Percentiles rank a stretch among this genome's conserved stretches.
Conservation (phyloP, 2,329 filamentous ascomycete species). For the Hymenoscyphus infarciens region DNA sequence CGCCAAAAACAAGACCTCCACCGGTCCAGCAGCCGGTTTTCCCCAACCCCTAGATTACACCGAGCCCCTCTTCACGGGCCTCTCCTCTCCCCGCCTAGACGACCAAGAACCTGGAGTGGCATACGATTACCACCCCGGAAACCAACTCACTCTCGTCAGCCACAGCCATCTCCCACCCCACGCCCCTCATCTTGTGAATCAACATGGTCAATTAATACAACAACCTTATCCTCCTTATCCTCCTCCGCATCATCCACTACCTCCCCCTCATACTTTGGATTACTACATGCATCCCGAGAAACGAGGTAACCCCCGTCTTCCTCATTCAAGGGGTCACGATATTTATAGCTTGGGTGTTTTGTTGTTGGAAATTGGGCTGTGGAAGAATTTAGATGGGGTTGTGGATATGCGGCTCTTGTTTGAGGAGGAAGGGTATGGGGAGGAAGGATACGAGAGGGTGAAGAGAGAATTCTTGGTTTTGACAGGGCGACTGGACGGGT, state of each 20-base stretch:
- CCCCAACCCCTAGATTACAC: constrained; percentile 27
- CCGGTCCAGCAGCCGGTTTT: constrained; percentile 35
- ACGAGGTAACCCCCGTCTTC: constrained; percentile 21
- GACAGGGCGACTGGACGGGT: constrained; percentile 29
- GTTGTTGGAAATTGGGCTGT: constrained; percentile 49
- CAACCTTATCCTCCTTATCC: background rate
- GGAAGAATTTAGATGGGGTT: constrained; percentile 40
- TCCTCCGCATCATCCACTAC: background rate
- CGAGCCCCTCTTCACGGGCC: constrained; percentile 39
- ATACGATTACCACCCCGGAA: constrained; percentile 37
- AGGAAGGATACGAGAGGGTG: constrained; percentile 25
- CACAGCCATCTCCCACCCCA: constrained; percentile 6
- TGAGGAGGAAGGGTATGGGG: constrained; percentile 9
- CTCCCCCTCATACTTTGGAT: constrained; percentile 23
- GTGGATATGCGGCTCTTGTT: constrained; percentile 16
- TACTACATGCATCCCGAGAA: constrained; percentile 32
- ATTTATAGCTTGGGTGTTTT: constrained; percentile 48
- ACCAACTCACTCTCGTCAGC: constrained; percentile 40
- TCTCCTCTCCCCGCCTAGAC: constrained; percentile 39
- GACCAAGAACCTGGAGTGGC: constrained; percentile 16
- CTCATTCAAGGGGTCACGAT: constrained; percentile 40
- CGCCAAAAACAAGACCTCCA: constrained; percentile 35
- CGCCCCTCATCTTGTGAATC: background rate
- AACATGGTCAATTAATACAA: background rate
- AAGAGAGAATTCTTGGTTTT: constrained; percentile 24